phyloP scores from a whole-genome alignment of 495 filamentous ascomycete species.

The Aspergillus bertholletiae region DNA sequence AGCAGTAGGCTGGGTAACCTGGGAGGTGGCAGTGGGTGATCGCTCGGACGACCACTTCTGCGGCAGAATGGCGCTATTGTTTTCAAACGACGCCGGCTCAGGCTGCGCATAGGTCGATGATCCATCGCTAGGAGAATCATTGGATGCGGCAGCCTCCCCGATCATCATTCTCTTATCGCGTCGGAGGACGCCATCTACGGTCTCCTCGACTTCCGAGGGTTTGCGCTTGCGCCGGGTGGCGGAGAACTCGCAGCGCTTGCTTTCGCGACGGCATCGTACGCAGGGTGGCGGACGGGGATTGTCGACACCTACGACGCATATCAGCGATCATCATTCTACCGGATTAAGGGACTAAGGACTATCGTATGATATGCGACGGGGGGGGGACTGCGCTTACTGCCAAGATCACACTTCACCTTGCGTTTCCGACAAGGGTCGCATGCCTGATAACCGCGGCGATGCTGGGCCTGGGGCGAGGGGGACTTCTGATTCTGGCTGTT shows the following conservation, averaged over 20 bases:
- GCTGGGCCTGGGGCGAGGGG: conserved; percentile 41
- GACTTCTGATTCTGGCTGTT: conserved; percentile 22
- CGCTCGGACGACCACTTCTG: neutral
- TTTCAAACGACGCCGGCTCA: conserved; percentile 25
- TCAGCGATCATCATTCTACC: neutral
- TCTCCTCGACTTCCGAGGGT: conserved; percentile 59
- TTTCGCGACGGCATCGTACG: conserved; percentile 86
- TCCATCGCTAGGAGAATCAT: conserved; percentile 23
- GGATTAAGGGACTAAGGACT: neutral
- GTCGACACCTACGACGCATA: conserved; percentile 59
- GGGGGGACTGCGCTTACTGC: conserved; percentile 45
- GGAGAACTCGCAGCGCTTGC: conserved; percentile 95
- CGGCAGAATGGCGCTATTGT: conserved; percentile 9
- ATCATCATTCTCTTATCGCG: conserved; percentile 51
- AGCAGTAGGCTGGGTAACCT: conserved; percentile 2
- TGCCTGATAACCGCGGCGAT: conserved; percentile 76
- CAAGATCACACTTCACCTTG: conserved; percentile 92
- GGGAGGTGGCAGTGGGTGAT: neutral
- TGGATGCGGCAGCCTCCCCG: conserved; percentile 34
- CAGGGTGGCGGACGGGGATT: conserved; percentile 92
- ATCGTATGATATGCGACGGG: conserved; percentile 1
- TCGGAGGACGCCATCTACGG: conserved; percentile 46
- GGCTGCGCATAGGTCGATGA: conserved; percentile 28
- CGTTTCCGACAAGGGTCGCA: conserved; percentile 89
- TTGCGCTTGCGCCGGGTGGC: conserved; percentile 93